Percentiles rank a stretch among this genome's conserved stretches.
These are phyloP conservation scores for Aspergillus sp. DNA, from an alignment of 2,329 filamentous ascomycete species.

Conservation along the genomic window DNA sequence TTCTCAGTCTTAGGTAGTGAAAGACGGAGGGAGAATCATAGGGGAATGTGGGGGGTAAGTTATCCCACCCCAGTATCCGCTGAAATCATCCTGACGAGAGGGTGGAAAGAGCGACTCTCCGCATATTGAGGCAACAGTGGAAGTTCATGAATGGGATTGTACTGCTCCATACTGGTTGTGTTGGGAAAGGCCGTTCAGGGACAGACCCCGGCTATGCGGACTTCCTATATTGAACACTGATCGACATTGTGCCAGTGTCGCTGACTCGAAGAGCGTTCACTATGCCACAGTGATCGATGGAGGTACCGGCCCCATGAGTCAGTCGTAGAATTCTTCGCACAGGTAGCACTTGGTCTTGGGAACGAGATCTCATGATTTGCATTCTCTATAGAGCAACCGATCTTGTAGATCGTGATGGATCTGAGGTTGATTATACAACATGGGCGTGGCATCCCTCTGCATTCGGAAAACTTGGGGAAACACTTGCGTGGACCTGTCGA, in stretches of 20 bases:
- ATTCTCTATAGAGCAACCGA: neutral
- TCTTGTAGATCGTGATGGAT: neutral
- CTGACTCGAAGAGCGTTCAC: too few species aligned
- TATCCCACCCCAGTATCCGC: neutral
- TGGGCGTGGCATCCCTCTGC: neutral
- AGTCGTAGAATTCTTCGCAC: too few species aligned
- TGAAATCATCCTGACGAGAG: neutral
- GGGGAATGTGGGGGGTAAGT: neutral
- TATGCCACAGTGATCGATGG: too few species aligned
- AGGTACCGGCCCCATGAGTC: neutral
- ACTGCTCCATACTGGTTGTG: too few species aligned
- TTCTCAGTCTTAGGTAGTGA: too few species aligned
- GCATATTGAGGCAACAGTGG: neutral
- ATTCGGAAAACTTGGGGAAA: neutral
- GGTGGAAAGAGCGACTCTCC: neutral
- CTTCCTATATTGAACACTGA: too few species aligned
- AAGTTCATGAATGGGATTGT: too few species aligned
- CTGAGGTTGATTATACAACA: neutral
- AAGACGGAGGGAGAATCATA: neutral
- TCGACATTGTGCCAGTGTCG: too few species aligned
- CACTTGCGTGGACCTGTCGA: neutral
- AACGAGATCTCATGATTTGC: too few species aligned
- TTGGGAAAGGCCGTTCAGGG: too few species aligned
- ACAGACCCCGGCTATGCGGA: too few species aligned
- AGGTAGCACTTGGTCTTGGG: too few species aligned